These are phyloP conservation scores for Mucor circinelloides DNA, from an alignment of 371 early-diverging fungal species.

Conservation along the genomic window DNA sequence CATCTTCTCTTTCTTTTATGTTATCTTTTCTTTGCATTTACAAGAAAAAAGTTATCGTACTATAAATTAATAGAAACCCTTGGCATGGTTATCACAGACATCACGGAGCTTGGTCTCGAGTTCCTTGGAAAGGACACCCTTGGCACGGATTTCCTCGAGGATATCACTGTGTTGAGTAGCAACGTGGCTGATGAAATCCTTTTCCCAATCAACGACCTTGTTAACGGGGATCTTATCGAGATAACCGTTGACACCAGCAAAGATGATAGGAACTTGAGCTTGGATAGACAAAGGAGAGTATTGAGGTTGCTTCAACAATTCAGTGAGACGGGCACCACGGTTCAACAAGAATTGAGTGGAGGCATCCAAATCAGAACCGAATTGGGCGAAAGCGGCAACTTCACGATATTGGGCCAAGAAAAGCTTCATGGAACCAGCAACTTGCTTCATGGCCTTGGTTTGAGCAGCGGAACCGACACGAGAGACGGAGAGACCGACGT, in stretches of 20 bases:
- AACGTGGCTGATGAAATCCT: slow-evolving; percentile 84
- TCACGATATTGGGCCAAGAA: slow-evolving; percentile 98
- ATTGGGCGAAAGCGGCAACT: slow-evolving; percentile 98
- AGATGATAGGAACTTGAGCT: slow-evolving; percentile 92
- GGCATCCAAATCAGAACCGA: slow-evolving; percentile 97
- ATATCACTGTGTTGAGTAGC: slow-evolving; percentile 82
- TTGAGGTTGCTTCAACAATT: slow-evolving; percentile 95
- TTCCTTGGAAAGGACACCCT: slow-evolving; percentile 61
- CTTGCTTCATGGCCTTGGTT: slow-evolving; percentile 98
- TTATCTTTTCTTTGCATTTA: not conserved
- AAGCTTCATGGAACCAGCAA: slow-evolving; percentile 96
- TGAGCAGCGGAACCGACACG: slow-evolving; percentile 98
- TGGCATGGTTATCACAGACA: slow-evolving; percentile 77
- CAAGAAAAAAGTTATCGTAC: not conserved
- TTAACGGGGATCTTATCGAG: slow-evolving; percentile 94
- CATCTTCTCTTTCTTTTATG: not conserved
- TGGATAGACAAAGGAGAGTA: slow-evolving; percentile 93
- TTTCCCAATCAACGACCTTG: slow-evolving; percentile 90
- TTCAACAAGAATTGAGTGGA: slow-evolving; percentile 97
- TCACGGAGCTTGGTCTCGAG: slow-evolving; percentile 83
- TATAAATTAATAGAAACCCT: slow-evolving; percentile 69
- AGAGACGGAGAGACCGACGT: slow-evolving; percentile 98
- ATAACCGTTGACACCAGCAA: slow-evolving; percentile 95
- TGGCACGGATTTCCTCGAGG: slow-evolving; percentile 83
- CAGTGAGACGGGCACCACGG: slow-evolving; percentile 97